Conservation (phyloP, 2,329 filamentous ascomycete genomes). For the Ramularia collo-cygni region DNA sequence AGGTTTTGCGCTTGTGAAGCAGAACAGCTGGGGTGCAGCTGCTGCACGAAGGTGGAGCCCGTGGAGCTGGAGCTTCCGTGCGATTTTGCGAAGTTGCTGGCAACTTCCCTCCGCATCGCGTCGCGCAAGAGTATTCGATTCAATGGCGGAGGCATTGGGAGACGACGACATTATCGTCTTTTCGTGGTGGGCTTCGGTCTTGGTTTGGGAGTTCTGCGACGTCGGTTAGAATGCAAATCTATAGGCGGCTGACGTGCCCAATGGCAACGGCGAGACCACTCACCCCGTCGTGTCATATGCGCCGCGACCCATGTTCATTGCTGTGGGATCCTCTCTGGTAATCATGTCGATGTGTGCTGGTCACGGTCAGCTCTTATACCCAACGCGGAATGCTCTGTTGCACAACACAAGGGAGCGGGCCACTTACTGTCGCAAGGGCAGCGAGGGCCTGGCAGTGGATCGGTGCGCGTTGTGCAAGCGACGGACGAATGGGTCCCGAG, state of each 20-base stretch:
- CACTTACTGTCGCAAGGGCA: conserved; percentile 22
- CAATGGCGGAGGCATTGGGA: neutral
- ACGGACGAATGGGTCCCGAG: conserved; percentile 10
- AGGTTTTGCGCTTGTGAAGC: neutral
- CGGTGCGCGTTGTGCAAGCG: conserved; percentile 13
- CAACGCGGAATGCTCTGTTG: conserved; percentile 13
- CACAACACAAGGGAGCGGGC: conserved; percentile 18
- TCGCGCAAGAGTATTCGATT: too few species aligned
- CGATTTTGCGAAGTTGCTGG: too few species aligned
- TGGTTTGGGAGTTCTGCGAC: conserved; percentile 35
- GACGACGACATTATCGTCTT: conserved; percentile 16
- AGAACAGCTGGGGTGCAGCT: neutral
- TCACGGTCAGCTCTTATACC: conserved; percentile 12
- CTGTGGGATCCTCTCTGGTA: conserved; percentile 33
- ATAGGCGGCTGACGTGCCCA: neutral
- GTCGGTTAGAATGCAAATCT: conserved; percentile 8
- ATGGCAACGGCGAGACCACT: conserved; percentile 8
- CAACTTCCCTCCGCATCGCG: too few species aligned
- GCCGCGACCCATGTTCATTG: conserved; percentile 42
- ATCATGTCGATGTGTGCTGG: conserved; percentile 32
- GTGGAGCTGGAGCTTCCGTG: too few species aligned
- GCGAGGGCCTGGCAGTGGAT: conserved; percentile 15
- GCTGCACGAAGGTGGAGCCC: neutral
- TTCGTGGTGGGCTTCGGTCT: conserved; percentile 33
- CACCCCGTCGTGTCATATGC: conserved; percentile 44